These are phyloP conservation scores for Russula abietina DNA, from an alignment of 768 basidiomycete genomes.

Conservation along the genomic window DNA sequence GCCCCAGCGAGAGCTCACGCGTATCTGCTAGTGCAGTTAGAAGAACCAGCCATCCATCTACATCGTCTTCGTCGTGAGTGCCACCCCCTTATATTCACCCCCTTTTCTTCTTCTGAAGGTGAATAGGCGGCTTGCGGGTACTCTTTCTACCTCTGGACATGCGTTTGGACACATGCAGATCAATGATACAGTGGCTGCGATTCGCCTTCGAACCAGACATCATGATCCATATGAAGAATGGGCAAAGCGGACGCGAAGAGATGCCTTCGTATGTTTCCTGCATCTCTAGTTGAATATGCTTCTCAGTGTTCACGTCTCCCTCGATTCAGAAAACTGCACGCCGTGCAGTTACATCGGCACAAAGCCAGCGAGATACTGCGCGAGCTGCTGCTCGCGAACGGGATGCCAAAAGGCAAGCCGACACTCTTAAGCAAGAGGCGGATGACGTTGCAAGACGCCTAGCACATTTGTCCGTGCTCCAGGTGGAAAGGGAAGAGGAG, in stretches of 20 bases:
- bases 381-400: constrained; percentile 24
- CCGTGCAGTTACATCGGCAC: constrained; percentile 28
- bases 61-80: constrained; percentile 16
- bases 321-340: constrained; percentile 36
- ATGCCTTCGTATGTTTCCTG: constrained; percentile 38
- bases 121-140: constrained; percentile 1
- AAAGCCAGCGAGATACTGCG: constrained; percentile 20
- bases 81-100: background rate
- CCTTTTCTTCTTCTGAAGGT: constrained; percentile 5
- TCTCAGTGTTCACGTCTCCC: background rate
- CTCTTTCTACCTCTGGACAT: constrained; percentile 25
- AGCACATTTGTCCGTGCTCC: constrained; percentile 37
- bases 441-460: constrained; percentile 47
- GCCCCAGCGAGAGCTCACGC: constrained; percentile 1
- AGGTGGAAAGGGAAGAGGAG: constrained; percentile 42
- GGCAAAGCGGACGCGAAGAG: constrained; percentile 43
- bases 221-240: constrained; percentile 47
- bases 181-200: constrained; percentile 43
- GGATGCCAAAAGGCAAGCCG: constrained; percentile 33
- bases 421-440: constrained; percentile 44
- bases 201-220: constrained; percentile 39
- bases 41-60: background rate
- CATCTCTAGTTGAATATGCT: background rate
- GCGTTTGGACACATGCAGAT: constrained; percentile 33
- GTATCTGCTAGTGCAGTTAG: background rate